phyloP scores from a whole-genome alignment of 2,329 filamentous ascomycete species.

The Cercospora sesami region DNA sequence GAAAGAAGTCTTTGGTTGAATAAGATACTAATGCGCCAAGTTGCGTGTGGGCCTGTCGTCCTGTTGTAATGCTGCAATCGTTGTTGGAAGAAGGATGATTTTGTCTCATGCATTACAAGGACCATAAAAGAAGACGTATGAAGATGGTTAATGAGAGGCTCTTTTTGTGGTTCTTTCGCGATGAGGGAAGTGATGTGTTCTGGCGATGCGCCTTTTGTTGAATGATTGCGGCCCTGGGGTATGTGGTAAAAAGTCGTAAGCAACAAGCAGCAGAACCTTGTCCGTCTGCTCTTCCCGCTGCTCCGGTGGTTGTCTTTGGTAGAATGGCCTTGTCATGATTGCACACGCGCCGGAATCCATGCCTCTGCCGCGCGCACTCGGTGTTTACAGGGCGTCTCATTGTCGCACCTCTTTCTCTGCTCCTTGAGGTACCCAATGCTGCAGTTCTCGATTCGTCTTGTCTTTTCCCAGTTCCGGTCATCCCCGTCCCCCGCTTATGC shows the following conservation, averaged over 20 bases:
- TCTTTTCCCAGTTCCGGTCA: not conserved
- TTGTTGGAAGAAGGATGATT: not conserved
- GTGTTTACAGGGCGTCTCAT: not conserved
- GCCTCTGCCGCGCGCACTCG: not conserved
- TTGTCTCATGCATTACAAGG: not conserved
- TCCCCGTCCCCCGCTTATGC: not conserved
- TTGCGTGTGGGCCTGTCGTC: not conserved
- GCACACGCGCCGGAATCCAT: not conserved
- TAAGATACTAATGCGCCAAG: slow-evolving; percentile 6
- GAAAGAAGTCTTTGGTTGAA: not conserved
- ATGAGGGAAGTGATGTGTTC: not conserved
- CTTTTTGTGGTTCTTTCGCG: not conserved
- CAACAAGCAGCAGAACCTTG: not conserved
- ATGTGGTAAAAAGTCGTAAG: not conserved
- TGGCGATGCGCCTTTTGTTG: not conserved
- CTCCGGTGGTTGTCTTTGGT: not conserved
- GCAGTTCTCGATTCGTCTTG: not conserved
- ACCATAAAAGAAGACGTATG: not conserved
- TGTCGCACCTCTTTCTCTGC: not conserved
- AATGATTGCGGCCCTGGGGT: not conserved
- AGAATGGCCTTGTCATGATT: not conserved
- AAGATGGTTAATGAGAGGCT: not conserved
- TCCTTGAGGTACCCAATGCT: not conserved
- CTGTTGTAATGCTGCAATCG: not conserved
- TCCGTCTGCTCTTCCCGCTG: not conserved